Evolutionary conservation across 306 rosid genomes (phyloP).

Genomic region (Cicer pinnatifidum): DNA sequence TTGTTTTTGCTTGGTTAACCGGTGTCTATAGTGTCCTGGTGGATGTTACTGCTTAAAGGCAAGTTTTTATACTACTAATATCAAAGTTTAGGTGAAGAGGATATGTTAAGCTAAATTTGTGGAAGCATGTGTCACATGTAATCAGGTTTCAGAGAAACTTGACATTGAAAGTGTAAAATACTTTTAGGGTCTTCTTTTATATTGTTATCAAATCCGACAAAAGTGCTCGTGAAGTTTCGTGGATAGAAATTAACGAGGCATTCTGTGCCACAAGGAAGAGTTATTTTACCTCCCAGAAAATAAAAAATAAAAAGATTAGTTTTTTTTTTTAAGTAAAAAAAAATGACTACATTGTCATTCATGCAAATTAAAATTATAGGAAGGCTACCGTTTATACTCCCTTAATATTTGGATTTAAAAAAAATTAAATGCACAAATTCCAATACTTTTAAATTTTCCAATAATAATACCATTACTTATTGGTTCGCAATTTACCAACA

Average conservation of each 20-base stretch:
- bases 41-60: conserved; percentile 35
- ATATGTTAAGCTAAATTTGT: conserved; percentile 1
- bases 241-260: not conserved
- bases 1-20: conserved; percentile 34
- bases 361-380: too few relatives aligned
- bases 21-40: conserved; percentile 17
- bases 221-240: not conserved
- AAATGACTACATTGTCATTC: too few relatives aligned
- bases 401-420: too few relatives aligned
- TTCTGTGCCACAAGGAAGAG: not conserved
- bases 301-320: too few relatives aligned
- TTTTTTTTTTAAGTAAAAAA: too few relatives aligned
- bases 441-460: too few relatives aligned
- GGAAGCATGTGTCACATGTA: conserved; percentile 16
- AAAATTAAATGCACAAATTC: too few relatives aligned
- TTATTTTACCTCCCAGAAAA: too few relatives aligned
- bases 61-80: conserved; percentile 34
- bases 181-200: not conserved
- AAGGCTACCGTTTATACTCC: too few relatives aligned
- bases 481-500: too few relatives aligned
- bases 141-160: conserved; percentile 3
- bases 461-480: too few relatives aligned
- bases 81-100: conserved; percentile 24
- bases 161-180: not conserved
- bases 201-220: not conserved